A percentile compares a stretch with the other conserved stretches of the same genome.
phyloP scores from a whole-genome alignment of 2,329 filamentous ascomycete species.

The Shiraia sp. region DNA sequence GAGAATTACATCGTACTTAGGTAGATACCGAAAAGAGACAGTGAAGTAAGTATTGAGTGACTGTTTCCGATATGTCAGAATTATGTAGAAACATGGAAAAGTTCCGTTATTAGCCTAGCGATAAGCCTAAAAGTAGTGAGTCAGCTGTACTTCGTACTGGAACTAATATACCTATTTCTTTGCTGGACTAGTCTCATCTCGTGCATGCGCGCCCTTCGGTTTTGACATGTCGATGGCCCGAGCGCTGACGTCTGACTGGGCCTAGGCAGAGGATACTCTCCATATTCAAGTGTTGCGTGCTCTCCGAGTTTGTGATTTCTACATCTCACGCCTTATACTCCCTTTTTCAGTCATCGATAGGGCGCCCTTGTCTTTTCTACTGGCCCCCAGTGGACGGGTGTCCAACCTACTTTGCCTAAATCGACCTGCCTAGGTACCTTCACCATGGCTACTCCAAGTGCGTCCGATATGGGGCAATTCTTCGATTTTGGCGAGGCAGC shows the following conservation, averaged over 20 bases:
- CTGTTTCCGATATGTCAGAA: too few species aligned
- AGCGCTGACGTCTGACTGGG: too few species aligned
- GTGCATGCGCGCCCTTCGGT: conserved; percentile 16
- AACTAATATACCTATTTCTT: too few species aligned
- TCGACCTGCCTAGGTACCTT: conserved; percentile 9
- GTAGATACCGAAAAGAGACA: too few species aligned
- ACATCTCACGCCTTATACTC: conserved; percentile 23
- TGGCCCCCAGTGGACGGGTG: conserved; percentile 1
- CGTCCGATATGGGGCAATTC: conserved; percentile 41
- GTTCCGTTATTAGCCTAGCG: too few species aligned
- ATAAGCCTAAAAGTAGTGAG: too few species aligned
- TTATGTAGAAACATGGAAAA: too few species aligned
- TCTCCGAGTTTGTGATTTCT: not conserved
- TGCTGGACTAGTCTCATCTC: too few species aligned
- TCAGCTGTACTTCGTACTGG: too few species aligned
- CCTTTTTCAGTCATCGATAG: conserved; percentile 13
- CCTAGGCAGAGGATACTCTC: not conserved
- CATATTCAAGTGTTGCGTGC: conserved; percentile 2
- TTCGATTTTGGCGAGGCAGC: conserved; percentile 48
- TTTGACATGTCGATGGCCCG: conserved; percentile 1
- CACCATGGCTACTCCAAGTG: conserved; percentile 33
- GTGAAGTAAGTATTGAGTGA: too few species aligned
- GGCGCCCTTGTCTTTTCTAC: conserved; percentile 17
- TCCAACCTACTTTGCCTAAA: conserved; percentile 1
- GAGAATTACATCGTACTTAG: too few species aligned